phyloP scores from a whole-genome alignment of 352 stramenopile genomes.

The Phytophthora ramorum region DNA sequence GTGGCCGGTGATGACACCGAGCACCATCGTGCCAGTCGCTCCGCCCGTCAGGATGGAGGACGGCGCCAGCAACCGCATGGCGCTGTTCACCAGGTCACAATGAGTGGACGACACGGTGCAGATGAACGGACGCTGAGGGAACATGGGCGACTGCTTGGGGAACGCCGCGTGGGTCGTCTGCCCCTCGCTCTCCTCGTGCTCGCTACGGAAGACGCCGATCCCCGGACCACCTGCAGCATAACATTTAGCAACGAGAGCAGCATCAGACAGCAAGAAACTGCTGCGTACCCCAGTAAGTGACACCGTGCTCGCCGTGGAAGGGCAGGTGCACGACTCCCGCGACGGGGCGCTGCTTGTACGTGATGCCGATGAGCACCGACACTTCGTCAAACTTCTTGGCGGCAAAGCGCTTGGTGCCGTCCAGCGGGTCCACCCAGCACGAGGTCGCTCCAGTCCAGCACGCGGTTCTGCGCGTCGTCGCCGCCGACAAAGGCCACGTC shows the following conservation, averaged over 20 bases:
- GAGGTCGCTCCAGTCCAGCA: constrained; percentile 52
- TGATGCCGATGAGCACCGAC: constrained; percentile 79
- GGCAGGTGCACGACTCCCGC: constrained; percentile 78
- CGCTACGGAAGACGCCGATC: constrained; percentile 60
- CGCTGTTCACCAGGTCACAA: constrained; percentile 56
- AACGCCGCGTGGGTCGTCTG: constrained; percentile 40
- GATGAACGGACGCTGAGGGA: constrained; percentile 47
- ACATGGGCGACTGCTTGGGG: constrained; percentile 28
- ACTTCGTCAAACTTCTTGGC: constrained; percentile 78
- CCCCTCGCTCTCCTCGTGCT: constrained; percentile 32
- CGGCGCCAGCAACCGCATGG: constrained; percentile 45
- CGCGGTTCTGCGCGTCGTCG: constrained; percentile 26
- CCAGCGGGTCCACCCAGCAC: constrained; percentile 83
- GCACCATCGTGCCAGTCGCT: constrained; percentile 80
- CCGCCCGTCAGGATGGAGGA: constrained; percentile 50
- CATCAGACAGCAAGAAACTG: too few species aligned
- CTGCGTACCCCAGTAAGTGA: constrained; percentile 77
- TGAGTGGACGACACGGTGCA: constrained; percentile 68
- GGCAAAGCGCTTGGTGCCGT: constrained; percentile 84
- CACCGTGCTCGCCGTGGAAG: constrained; percentile 58
- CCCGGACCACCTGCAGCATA: constrained; percentile 47
- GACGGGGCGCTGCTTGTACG: constrained; percentile 67
- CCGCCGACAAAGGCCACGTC: constrained; percentile 28
- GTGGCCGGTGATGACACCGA: constrained; percentile 63
- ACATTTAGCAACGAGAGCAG: constrained; percentile 2